A percentile compares a stretch with the other conserved stretches of the same genome.
These are phyloP conservation scores for Claviceps paspali DNA, from an alignment of 2,329 filamentous ascomycete species.

Conservation along the genomic window DNA sequence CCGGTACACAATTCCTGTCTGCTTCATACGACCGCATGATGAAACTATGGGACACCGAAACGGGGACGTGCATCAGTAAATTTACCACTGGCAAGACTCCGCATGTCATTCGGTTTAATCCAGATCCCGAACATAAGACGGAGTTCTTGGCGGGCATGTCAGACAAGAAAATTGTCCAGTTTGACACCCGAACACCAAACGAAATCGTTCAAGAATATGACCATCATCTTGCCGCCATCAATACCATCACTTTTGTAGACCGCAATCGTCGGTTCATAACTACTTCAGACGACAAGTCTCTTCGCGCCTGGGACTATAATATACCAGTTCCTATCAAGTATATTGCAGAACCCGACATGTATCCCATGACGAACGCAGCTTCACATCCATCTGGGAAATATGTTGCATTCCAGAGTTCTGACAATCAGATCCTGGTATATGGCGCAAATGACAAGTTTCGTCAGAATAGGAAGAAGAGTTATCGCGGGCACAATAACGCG, in stretches of 20 bases:
- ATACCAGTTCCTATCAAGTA: conserved; percentile 98
- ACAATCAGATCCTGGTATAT: conserved; percentile 96
- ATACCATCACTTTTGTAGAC: conserved; percentile 94
- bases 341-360: conserved; percentile 97
- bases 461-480: conserved; percentile 94
- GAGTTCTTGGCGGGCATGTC: conserved; percentile 96
- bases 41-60: conserved; percentile 97
- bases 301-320: conserved; percentile 95
- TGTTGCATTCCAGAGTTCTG: conserved; percentile 80
- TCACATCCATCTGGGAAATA: conserved; percentile 85
- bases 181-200: conserved; percentile 64
- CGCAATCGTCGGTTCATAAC: conserved; percentile 92
- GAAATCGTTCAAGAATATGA: conserved; percentile 94
- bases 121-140: conserved; percentile 56
- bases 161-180: conserved; percentile 98
- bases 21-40: conserved; percentile 90
- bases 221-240: conserved; percentile 93
- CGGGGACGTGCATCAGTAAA: conserved; percentile 69
- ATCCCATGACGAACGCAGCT: conserved; percentile 75
- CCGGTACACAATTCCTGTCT: conserved; percentile 75
- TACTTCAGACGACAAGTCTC: conserved; percentile 90
- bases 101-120: conserved; percentile 89
- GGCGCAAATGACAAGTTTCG: conserved; percentile 89
- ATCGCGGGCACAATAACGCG: conserved; percentile 88
- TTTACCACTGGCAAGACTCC: conserved; percentile 93